Evolutionary conservation across 2,329 filamentous ascomycete genomes (phyloP).

Genomic region (Taxawa tesnikishii): DNA sequence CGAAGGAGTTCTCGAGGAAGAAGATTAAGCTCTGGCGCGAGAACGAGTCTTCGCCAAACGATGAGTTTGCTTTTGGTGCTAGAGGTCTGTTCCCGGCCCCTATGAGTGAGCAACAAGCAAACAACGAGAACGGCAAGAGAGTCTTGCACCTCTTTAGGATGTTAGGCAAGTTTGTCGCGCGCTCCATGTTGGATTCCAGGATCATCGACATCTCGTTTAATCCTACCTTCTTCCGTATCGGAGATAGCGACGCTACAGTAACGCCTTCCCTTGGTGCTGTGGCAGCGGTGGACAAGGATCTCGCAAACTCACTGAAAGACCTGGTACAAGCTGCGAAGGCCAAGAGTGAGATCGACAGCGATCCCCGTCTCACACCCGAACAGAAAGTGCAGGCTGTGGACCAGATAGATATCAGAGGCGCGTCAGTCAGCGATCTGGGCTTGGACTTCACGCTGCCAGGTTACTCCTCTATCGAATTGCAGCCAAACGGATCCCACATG

Average conservation of each 20-base stretch:
- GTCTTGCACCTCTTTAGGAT: conserved; percentile 82
- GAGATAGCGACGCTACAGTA: conserved; percentile 54
- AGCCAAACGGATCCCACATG: conserved; percentile 60
- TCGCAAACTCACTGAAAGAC: conserved; percentile 74
- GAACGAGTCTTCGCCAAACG: conserved; percentile 56
- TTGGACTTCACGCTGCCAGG: conserved; percentile 93
- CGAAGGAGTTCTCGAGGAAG: conserved; percentile 93
- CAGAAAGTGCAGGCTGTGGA: conserved; percentile 62
- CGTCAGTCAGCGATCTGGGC: conserved; percentile 71
- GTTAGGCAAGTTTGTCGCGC: conserved; percentile 91
- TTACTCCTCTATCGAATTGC: conserved; percentile 74
- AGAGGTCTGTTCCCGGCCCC: conserved; percentile 86
- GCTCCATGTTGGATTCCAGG: conserved; percentile 94
- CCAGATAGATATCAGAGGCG: conserved; percentile 61
- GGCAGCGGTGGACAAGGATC: conserved; percentile 73
- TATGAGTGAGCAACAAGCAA: conserved; percentile 65
- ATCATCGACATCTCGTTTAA: conserved; percentile 98
- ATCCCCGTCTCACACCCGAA: conserved; percentile 49
- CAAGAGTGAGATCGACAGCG: conserved; percentile 71
- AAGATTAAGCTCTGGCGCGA: conserved; percentile 96
- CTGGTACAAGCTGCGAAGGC: conserved; percentile 77
- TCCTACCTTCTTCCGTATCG: conserved; percentile 92
- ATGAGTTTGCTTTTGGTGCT: conserved; percentile 75
- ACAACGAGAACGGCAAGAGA: conserved; percentile 69
- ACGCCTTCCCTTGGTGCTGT: conserved; percentile 80